Conservation (phyloP, 2,329 filamentous ascomycete species). For the Sclerotinia borealis region DNA sequence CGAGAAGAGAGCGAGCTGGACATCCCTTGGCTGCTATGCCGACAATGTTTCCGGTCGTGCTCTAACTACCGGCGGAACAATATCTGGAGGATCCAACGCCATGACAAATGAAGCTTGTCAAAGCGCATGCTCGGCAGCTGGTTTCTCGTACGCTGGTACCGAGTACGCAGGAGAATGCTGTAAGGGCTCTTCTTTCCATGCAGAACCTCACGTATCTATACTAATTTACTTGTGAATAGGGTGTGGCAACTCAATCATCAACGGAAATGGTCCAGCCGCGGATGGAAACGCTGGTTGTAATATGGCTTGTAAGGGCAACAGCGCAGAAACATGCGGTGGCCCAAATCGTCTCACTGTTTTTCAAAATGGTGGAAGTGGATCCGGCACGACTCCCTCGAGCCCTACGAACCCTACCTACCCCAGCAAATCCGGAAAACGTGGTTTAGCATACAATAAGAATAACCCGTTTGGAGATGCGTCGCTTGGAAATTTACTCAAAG, state of each 20-base stretch:
- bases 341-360: constrained; percentile 15
- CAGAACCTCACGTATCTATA: not conserved
- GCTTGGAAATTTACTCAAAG: constrained; percentile 39
- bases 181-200: not conserved
- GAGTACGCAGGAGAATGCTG: constrained; percentile 22
- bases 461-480: constrained; percentile 15
- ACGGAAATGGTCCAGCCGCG: constrained; percentile 18
- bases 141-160: constrained; percentile 16
- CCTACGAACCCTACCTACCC: not conserved
- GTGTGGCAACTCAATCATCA: constrained; percentile 20
- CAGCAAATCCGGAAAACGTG: constrained; percentile 45
- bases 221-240: not conserved
- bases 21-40: constrained; percentile 10
- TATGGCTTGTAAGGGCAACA: constrained; percentile 27
- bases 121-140: constrained; percentile 9
- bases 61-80: not conserved
- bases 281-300: constrained; percentile 22
- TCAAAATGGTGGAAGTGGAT: not conserved
- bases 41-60: constrained; percentile 13
- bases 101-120: constrained; percentile 20
- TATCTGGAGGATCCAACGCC: constrained; percentile 10
- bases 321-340: constrained; percentile 24
- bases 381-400: not conserved
- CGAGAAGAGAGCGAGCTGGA: constrained; percentile 6
- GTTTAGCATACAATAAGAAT: constrained; percentile 59